Base-by-base conservation (phyloP, 176 grass and related monocot genomes). In the Coix lacrymajobi region DNA sequence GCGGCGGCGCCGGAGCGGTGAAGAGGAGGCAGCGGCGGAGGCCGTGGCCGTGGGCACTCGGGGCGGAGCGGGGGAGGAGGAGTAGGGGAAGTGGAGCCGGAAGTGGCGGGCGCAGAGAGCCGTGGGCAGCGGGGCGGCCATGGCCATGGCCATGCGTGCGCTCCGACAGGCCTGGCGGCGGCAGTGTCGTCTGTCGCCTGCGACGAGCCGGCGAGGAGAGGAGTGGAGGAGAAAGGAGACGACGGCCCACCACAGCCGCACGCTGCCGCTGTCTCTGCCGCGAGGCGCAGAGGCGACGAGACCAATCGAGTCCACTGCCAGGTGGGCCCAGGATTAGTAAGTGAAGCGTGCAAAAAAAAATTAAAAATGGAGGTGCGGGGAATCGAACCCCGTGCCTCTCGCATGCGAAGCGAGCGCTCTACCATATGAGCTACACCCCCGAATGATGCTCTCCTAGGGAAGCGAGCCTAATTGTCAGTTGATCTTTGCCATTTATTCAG, bases 371-470 rank as follows among this genome's bases (percentile, higher is more conserved):
- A 77, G 75, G 75, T 77, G 75, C 57, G 75, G 75, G 75, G 57
- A 78, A 78, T 97, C 89, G 85, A 97, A 97, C 94, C 89, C 90
- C 89, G 94, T 97, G 94, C 94, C 92, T 94, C 89, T 94, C 92
- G 94, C 94, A 97, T 94, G 94, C 94, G 85, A 94, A 97, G 94
- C 92, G 91, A 97, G 92, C 94, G 92, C 91, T 92, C 94, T 94
- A 97, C 94, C 94, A 89, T 92, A 87, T 97, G 94, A 94, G 94
- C 94, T 97, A 97, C 92, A 97, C 92, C 71, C 71, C 46, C 72
- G 1, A 0, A 11, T 72, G 69, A 1, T 72, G 25, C 0, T 2
- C 25, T 2, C 38, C 26, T 45, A 2, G 39, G 58, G 76, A 63
- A 0, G 14, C 24, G 56, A 39, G 33, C 51, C 11, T 1, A 37